A percentile compares a stretch with the other conserved stretches of the same genome.
phyloP scores from a whole-genome alignment of 2,329 filamentous ascomycete species.

The Cladorrhinum sp. region DNA sequence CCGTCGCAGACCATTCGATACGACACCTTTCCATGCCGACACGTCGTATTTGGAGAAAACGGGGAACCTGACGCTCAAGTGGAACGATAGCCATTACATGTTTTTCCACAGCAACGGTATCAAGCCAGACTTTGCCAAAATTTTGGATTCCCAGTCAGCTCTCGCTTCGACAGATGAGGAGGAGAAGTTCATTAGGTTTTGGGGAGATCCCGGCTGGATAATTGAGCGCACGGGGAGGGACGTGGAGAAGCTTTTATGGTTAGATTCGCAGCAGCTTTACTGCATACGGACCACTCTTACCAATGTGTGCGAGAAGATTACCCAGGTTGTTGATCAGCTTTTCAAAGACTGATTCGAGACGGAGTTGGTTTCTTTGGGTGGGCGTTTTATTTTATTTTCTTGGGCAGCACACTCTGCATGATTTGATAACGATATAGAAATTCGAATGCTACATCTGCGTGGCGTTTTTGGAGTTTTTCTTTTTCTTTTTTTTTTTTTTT shows the following conservation, averaged over 20 bases:
- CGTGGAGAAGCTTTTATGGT: conserved; percentile 35
- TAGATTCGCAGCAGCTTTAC: conserved; percentile 31
- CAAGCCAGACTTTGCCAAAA: conserved; percentile 34
- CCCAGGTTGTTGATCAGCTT: neutral
- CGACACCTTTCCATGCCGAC: conserved; percentile 14
- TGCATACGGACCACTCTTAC: conserved; percentile 26
- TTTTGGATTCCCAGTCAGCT: conserved; percentile 24
- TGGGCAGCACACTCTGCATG: no score
- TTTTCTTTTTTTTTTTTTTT: no score
- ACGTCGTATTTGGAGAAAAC: conserved; percentile 9
- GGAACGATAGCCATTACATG: conserved; percentile 26
- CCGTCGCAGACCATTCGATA: neutral
- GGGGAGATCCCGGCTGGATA: conserved; percentile 30
- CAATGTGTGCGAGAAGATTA: conserved; percentile 35
- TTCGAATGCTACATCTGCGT: no score
- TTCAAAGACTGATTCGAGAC: neutral
- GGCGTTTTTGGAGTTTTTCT: no score
- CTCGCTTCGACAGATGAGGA: conserved; percentile 25
- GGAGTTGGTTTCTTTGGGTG: neutral
- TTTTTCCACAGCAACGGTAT: conserved; percentile 39
- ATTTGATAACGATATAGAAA: no score
- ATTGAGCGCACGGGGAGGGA: conserved; percentile 31
- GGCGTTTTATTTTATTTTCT: no score
- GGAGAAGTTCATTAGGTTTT: conserved; percentile 29
- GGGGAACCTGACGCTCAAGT: conserved; percentile 7